Conservation (phyloP, 169 alveolate genomes). For the Plasmodium coatneyi region DNA sequence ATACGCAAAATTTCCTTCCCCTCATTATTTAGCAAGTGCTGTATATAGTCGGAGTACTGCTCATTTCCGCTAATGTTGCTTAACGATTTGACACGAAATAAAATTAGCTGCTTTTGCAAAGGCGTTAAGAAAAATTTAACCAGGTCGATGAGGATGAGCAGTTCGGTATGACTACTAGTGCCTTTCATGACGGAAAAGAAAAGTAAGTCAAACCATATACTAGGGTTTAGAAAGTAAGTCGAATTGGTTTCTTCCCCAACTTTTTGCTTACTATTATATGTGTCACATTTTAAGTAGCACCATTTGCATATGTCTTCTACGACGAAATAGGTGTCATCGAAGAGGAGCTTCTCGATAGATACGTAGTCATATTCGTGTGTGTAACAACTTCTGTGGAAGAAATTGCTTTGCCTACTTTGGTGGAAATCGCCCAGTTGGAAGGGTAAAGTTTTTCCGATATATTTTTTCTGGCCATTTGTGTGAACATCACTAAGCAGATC, state of each 20-base stretch:
- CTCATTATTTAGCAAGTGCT: constrained; percentile 38
- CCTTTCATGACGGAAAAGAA: constrained; percentile 53
- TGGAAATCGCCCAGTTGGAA: constrained; percentile 35
- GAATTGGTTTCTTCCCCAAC: not conserved
- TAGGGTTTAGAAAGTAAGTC: constrained; percentile 37
- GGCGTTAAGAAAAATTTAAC: constrained; percentile 58
- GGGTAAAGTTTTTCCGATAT: not conserved
- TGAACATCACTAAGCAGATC: not conserved
- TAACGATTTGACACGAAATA: constrained; percentile 49
- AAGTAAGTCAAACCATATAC: constrained; percentile 68
- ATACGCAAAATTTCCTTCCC: constrained; percentile 10
- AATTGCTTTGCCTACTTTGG: constrained; percentile 22
- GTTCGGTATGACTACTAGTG: constrained; percentile 18
- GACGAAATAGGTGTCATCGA: constrained; percentile 60
- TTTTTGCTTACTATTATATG: constrained; percentile 6
- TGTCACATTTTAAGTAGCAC: constrained; percentile 49
- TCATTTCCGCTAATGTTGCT: constrained; percentile 22
- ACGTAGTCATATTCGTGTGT: constrained; percentile 65
- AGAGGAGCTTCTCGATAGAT: constrained; percentile 62
- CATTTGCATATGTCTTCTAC: constrained; percentile 69
- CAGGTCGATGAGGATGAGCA: constrained; percentile 57
- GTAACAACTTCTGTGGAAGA: constrained; percentile 36
- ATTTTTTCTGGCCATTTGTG: not conserved
- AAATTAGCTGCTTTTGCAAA: constrained; percentile 57
- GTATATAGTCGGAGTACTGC: constrained; percentile 44